These are phyloP conservation scores for Solanum sitiens DNA, from an alignment of 257 asterid genomes.

Conservation along the genomic window DNA sequence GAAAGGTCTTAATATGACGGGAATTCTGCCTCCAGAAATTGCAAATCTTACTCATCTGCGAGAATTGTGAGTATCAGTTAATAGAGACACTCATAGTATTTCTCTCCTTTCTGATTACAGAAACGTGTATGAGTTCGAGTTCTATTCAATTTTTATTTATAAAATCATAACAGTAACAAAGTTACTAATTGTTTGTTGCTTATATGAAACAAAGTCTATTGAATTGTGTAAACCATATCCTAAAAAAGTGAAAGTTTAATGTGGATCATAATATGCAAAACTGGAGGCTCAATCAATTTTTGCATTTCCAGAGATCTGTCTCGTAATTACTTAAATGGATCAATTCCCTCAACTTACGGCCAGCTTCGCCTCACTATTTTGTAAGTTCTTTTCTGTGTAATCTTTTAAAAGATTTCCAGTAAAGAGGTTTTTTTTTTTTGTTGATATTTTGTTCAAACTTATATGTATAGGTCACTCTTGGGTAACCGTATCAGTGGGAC, in stretches of 20 bases:
- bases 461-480: constrained; percentile 42
- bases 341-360: constrained; percentile 49
- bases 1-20: constrained; percentile 58
- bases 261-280: background rate
- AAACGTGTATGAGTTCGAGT: background rate
- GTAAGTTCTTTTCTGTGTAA: constrained; percentile 29
- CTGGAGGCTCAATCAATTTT: background rate
- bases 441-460: background rate
- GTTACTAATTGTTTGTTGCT: background rate
- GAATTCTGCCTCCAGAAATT: constrained; percentile 62
- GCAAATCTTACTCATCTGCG: constrained; percentile 37
- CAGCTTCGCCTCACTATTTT: constrained; percentile 33
- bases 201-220: background rate
- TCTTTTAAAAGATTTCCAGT: background rate
- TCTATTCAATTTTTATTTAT: background rate
- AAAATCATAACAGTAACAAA: background rate
- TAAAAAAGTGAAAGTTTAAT: background rate
- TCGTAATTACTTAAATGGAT: constrained; percentile 66
- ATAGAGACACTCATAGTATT: background rate
- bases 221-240: background rate
- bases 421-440: background rate
- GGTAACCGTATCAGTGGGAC: constrained; percentile 71
- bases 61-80: constrained; percentile 44
- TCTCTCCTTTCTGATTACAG: background rate
- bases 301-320: constrained; percentile 50